Evolutionary conservation across 1,284 basidiomycete genomes (phyloP), one percentile per base, ranked within the genome.

Genomic region (Cutaneotrichosporon spelunceum): DNA sequence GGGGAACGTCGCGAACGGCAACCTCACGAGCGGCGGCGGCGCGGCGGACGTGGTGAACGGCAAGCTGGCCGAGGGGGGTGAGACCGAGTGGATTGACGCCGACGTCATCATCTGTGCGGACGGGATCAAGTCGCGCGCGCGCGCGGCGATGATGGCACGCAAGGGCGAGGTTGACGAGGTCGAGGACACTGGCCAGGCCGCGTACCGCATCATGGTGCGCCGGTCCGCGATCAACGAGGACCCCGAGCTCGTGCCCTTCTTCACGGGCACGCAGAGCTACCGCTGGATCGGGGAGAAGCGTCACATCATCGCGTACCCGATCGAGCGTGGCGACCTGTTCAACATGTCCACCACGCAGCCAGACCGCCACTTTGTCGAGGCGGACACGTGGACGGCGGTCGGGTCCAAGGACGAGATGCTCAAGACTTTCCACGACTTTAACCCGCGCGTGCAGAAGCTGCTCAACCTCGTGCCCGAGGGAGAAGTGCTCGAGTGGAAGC

Each of bases 251-350:
- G 58, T 78, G 3, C 70, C 68, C 23, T 70, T 80, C 60, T 72
- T 80, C 56, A 70, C 70, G 8, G 70, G 70, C 16, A 66, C 68
- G 11, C 67, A 70, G 44, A 71, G 70, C 33, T 72, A 77, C 55
- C 71, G 78, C 30, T 80, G 78, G 78, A 79, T 79, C 52, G 78
- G 77, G 11, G 69, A 72, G 59, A 69, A 69, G 55, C 67, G 76
- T 34, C 76, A 79, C 60, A 78, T 79, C 58, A 77, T 79, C 45
- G 75, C 76, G 2, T 79, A 79, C 65, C 78, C 78, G 3, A 79
- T 79, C 49, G 68, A 68, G 23, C 64, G 63, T 19, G 68, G 72
- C 57, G 66, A 68, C 29, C 64, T 77, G 23, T 78, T 75, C 70
- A 79, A 79, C 68, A 74, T 79, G 66, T 70, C 68, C 19, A 78